Percentiles rank a stretch among this genome's conserved stretches.
phyloP scores from a whole-genome alignment of 305 asterid genomes.

The Fraxinus floribunda region DNA sequence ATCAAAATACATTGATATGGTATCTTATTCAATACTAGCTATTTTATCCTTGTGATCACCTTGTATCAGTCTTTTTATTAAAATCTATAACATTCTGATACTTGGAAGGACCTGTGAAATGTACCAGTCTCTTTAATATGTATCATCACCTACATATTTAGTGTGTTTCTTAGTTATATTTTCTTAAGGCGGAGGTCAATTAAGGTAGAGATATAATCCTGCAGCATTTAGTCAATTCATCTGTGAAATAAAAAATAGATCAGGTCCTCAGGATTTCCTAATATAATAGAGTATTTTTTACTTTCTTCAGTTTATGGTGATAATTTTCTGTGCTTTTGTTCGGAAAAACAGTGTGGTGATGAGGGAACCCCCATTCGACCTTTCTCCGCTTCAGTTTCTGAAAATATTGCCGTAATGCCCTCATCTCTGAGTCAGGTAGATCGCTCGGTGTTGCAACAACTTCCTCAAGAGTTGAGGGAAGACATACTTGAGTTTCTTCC shows the following conservation, averaged over 20 bases:
- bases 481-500: constrained; percentile 79
- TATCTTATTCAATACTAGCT: not conserved
- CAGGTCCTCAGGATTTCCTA: constrained; percentile 15
- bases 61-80: not conserved
- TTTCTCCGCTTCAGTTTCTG: constrained; percentile 36
- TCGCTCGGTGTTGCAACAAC: constrained; percentile 65
- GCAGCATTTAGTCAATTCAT: not conserved
- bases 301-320: constrained; percentile 10
- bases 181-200: not conserved
- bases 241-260: not conserved
- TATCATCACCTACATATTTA: not conserved
- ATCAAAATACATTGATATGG: not conserved
- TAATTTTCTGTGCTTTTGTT: constrained; percentile 16
- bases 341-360: constrained; percentile 36
- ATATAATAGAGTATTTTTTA: constrained; percentile 12
- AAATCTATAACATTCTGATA: not conserved
- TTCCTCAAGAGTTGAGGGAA: constrained; percentile 78
- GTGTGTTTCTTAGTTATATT: not conserved
- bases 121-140: not conserved
- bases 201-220: constrained; percentile 7
- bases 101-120: not conserved
- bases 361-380: constrained; percentile 28
- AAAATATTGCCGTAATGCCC: constrained; percentile 55
- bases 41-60: not conserved
- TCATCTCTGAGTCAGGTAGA: constrained; percentile 92